These are phyloP conservation scores for Primulina eburnea DNA, from an alignment of 257 asterid genomes.

Conservation along the genomic window DNA sequence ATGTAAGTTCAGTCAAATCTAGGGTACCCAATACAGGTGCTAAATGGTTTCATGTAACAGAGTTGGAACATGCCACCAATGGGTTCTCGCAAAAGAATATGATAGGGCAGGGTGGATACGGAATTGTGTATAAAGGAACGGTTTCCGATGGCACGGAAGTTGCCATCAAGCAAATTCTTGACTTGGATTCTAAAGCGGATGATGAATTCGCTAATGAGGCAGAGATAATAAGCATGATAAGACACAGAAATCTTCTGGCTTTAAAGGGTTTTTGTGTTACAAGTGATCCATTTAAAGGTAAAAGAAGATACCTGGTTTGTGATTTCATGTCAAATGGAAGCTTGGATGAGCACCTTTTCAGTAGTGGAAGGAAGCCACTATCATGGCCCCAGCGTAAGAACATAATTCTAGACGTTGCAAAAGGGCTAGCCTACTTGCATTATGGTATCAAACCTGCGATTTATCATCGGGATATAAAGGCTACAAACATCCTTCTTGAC, in stretches of 20 bases:
- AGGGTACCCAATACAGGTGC: constrained; percentile 53
- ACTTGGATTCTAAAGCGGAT: constrained; percentile 41
- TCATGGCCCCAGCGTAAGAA: constrained; percentile 65
- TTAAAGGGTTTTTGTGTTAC: constrained; percentile 51
- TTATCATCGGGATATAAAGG: constrained; percentile 57
- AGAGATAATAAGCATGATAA: constrained; percentile 53
- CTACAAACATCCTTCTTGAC: constrained; percentile 60
- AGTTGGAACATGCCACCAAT: constrained; percentile 48
- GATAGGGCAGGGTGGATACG: constrained; percentile 55
- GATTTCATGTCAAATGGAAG: constrained; percentile 59
- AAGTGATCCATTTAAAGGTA: constrained; percentile 42
- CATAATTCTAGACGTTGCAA: constrained; percentile 57
- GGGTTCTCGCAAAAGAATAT: constrained; percentile 45
- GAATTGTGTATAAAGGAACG: constrained; percentile 49
- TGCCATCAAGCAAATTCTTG: constrained; percentile 52
- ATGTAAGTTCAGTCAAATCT: constrained; percentile 39
- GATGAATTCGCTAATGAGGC: constrained; percentile 61
- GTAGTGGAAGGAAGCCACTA: constrained; percentile 4
- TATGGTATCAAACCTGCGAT: constrained; percentile 56
- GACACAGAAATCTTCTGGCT: constrained; percentile 57
- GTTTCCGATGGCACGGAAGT: constrained; percentile 42
- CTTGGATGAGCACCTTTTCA: constrained; percentile 47
- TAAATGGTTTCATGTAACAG: constrained; percentile 45
- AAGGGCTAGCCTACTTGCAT: constrained; percentile 59
- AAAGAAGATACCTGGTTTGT: constrained; percentile 44